Evolutionary conservation across 148 eudicot genomes (phyloP).

Genomic region (Amaranthus palmeri): DNA sequence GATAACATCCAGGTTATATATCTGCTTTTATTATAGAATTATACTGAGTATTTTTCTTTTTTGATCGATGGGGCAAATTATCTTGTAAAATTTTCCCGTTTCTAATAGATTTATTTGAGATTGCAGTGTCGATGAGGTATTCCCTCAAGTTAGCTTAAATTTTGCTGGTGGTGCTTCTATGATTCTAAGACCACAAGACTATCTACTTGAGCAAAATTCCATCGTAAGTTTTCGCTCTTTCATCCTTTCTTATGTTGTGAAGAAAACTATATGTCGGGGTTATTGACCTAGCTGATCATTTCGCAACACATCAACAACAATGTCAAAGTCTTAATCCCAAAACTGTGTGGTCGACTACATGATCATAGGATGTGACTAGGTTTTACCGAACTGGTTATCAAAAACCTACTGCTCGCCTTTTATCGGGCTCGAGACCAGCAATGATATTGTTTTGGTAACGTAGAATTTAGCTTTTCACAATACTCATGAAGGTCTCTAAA

Average conservation of each 20-base stretch:
- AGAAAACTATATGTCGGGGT: not conserved
- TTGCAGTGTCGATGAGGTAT: conserved; percentile 55
- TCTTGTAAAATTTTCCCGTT: conserved; percentile 1
- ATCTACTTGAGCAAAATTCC: conserved; percentile 74
- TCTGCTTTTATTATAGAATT: not conserved
- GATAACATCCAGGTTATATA: conserved; percentile 59
- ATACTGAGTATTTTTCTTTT: not conserved
- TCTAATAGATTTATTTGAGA: conserved; percentile 7
- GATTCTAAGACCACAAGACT: conserved; percentile 73
- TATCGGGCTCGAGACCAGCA: no score
- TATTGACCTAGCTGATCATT: not conserved
- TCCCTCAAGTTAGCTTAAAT: conserved; percentile 68
- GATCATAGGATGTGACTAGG: no score
- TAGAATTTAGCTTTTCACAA: no score
- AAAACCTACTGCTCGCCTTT: no score
- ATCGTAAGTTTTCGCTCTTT: conserved; percentile 42
- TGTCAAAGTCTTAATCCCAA: no score
- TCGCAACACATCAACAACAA: not conserved
- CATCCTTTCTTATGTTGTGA: not conserved
- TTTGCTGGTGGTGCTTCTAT: conserved; percentile 75
- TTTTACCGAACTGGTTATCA: no score
- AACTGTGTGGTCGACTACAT: no score
- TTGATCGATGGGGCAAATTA: not conserved
- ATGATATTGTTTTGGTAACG: not conserved
- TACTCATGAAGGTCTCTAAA: not conserved